Conservation (phyloP, 352 stramenopile species). For the Thraustochytrium aureum region DNA sequence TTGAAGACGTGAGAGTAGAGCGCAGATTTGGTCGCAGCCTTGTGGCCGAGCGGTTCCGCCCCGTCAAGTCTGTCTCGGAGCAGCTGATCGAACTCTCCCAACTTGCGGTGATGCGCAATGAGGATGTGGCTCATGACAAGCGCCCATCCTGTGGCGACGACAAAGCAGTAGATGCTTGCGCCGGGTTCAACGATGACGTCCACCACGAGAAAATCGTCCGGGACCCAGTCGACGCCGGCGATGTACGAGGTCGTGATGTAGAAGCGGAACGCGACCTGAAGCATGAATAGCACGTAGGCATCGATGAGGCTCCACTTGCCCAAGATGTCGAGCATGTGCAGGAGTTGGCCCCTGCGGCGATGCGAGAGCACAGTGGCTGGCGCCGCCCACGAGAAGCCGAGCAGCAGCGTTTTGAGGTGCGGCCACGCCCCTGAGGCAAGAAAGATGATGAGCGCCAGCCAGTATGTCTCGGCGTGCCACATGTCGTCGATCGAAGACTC, state of each 20-base stretch:
- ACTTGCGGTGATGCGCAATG: conserved; percentile 46
- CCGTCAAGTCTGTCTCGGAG: neutral
- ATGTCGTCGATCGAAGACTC: conserved; percentile 57
- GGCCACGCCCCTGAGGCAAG: conserved; percentile 58
- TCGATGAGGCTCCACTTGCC: conserved; percentile 60
- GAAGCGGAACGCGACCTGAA: conserved; percentile 58
- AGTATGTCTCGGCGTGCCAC: conserved; percentile 57
- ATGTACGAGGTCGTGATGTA: conserved; percentile 48
- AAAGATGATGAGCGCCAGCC: conserved; percentile 55
- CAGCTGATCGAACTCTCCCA: conserved; percentile 4
- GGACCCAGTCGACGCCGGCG: conserved; percentile 2
- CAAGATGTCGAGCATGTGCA: conserved; percentile 53
- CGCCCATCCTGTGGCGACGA: conserved; percentile 55
- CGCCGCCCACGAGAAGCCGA: conserved; percentile 56
- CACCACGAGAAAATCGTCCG: conserved; percentile 33
- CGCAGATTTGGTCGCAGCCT: neutral
- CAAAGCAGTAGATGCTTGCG: conserved; percentile 57
- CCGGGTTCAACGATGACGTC: conserved; percentile 57
- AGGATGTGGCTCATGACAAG: conserved; percentile 57
- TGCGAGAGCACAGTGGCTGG: conserved; percentile 44
- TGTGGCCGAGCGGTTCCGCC: neutral
- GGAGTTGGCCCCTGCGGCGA: neutral
- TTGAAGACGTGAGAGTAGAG: conserved; percentile 17
- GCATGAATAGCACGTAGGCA: conserved; percentile 57
- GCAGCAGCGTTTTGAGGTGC: conserved; percentile 56